A percentile compares a stretch with the other conserved stretches of the same genome.
Conservation (phyloP, 169 alveolate genomes). For the Plasmodium inui region DNA sequence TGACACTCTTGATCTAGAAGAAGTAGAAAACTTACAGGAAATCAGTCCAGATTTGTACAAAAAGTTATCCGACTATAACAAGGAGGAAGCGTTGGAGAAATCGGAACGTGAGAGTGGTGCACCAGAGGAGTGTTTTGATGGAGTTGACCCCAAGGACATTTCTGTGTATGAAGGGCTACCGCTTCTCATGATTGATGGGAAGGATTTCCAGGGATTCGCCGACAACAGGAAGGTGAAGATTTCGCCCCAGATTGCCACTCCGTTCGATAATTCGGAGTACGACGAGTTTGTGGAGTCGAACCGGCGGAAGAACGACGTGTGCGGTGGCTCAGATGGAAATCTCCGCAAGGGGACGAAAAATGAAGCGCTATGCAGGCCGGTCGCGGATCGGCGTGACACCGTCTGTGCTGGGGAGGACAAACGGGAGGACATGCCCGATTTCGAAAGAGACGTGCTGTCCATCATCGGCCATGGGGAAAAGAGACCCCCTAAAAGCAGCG, state of each 20-base stretch:
- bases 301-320: neutral
- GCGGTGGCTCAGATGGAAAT: neutral
- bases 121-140: neutral
- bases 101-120: neutral
- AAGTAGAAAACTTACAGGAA: conserved; percentile 52
- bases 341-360: neutral
- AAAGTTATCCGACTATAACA: conserved; percentile 22
- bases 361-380: neutral
- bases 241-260: conserved; percentile 48
- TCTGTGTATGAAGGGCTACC: conserved; percentile 65
- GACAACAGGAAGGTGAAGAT: conserved; percentile 61
- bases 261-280: conserved; percentile 39
- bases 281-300: conserved; percentile 26
- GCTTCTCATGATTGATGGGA: conserved; percentile 72
- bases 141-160: conserved; percentile 18
- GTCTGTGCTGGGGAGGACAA: neutral
- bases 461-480: neutral
- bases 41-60: conserved; percentile 39
- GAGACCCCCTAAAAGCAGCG: neutral
- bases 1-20: conserved; percentile 33
- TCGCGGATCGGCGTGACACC: neutral
- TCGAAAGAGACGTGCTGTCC: conserved; percentile 4
- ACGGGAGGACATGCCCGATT: conserved; percentile 1
- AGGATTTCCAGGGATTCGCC: conserved; percentile 60
- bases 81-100: neutral